Evolutionary conservation across 2,329 filamentous ascomycete species (phyloP), one percentile per base, ranked within the genome.

Genomic region (Fusarium avenaceum): DNA sequence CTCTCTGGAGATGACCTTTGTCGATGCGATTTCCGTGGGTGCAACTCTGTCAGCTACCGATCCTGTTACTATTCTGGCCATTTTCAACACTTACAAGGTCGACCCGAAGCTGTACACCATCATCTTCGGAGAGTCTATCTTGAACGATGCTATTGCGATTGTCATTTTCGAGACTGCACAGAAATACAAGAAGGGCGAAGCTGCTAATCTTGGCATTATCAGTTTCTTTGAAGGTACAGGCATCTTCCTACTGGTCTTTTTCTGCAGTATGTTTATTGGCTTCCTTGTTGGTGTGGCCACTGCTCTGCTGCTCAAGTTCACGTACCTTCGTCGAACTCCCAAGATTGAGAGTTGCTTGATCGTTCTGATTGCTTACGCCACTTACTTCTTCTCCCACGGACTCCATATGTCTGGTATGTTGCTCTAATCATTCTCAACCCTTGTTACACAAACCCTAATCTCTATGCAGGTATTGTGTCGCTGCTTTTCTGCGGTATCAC

Each of bases 21-120:
- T 97, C 70, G 96, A 99, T 77, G 96, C 96, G 69, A 96, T 99
- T 77, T 96, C 94, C 1, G 93, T 99, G 43, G 96, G 96, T 74
- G 96, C 96, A 44, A 99, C 96, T 0, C 87, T 99, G 32, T 98
- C 96, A 3, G 96, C 96, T 62, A 99, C 96, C 2, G 96, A 99
- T 76, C 96, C 96, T 0, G 95, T 99, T 61, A 99, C 96, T 0
- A 98, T 99, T 73, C 85, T 99, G 54, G 96, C 96, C 77, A 99
- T 99, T 72, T 99, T 99, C 87, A 98, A 97, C 79, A 92, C 96
- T 2, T 99, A 98, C 87, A 98, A 98, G 81, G 96, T 99, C 74
- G 96, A 99, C 75, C 96, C 96, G 4, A 98, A 98, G 81, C 87
- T 99, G 19, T 99, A 99, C 82, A 99, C 96, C 30, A 90, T 99